Evolutionary conservation across 306 rosid genomes (phyloP).

Genomic region (Vigna mungo): DNA sequence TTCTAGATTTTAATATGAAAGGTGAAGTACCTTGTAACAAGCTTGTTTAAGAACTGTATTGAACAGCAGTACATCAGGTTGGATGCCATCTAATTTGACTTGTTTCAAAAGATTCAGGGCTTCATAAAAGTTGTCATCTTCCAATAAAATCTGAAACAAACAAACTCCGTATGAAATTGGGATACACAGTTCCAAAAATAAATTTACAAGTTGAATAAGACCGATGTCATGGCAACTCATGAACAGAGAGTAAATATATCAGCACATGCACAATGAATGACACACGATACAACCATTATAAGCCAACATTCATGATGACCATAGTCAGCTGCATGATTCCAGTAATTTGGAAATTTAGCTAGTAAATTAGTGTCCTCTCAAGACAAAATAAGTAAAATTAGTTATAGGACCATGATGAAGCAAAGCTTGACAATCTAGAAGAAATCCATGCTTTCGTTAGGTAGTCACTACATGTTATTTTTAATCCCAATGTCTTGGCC

Average conservation of each 20-base stretch:
- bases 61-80: slow-evolving; percentile 63
- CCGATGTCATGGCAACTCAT: slow-evolving; percentile 15
- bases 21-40: slow-evolving; percentile 60
- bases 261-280: slow-evolving; percentile 12
- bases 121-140: slow-evolving; percentile 58
- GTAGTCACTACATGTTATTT: background rate
- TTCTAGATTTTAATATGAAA: slow-evolving; percentile 26
- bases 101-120: slow-evolving; percentile 72
- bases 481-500: slow-evolving; percentile 5
- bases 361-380: slow-evolving; percentile 16
- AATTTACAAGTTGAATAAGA: slow-evolving; percentile 2
- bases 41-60: slow-evolving; percentile 72
- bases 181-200: slow-evolving; percentile 26
- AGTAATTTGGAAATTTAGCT: background rate
- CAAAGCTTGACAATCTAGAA: slow-evolving; percentile 16
- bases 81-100: slow-evolving; percentile 62
- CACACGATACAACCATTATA: slow-evolving; percentile 13
- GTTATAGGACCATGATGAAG: background rate
- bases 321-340: slow-evolving; percentile 20
- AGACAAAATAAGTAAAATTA: slow-evolving; percentile 18
- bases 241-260: background rate
- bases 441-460: slow-evolving; percentile 4
- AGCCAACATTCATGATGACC: slow-evolving; percentile 30
- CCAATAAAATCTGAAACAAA: slow-evolving; percentile 71
- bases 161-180: slow-evolving; percentile 41